Evolutionary conservation across 2,329 filamentous ascomycete genomes (phyloP), one percentile per base, ranked within the genome.

Genomic region (Acrocalymma vagum): DNA sequence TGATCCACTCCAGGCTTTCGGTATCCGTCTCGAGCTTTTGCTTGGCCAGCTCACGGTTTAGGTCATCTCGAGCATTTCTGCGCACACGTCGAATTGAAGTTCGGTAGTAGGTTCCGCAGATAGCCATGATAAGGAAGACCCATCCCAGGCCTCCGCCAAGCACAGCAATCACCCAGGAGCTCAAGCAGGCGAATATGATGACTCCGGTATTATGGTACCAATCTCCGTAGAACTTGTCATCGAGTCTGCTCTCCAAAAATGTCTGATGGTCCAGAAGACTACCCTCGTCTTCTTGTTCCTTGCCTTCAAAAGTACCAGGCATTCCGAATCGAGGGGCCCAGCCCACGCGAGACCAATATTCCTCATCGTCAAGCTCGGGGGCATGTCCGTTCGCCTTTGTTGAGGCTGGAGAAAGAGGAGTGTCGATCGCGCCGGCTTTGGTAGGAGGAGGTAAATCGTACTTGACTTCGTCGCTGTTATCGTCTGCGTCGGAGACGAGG

Each of bases 201-300:
- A 99, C 76, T n/a, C 79, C 94, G 3, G 92, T 85, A 70, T 99
- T 99, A 71, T 99, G 92, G 70, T 97, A 99, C 94, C 94, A 99
- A 69, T 97, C 88, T 65, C 94, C 94, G 67, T 88, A 99, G 69
- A 95, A 90, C 65, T 89, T 89, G 65, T 97, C 92, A 27, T 93
- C 84, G 23, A 99, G 72, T 69, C 86, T 86, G 45, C 84, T 81
- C 66, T 99, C 95, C 16, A 97, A 70, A 76, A 86, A 89, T 1
- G 91, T 96, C 60, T 91, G 83, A 67, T 96, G 92, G 63, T 99
- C 92, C 25, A 94, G 78, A 61, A 95, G 68, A 45, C 83, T 90
- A 29, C 70, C 70, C 42, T 87, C 85, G 27, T 78, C 76, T n/a
- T 78, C 79, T n/a, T n/a, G n/a, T 26, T 76, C 75, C 33, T 77